phyloP scores from a whole-genome alignment of 1,139 yeast species.

The Blastobotrys malaysiensis region DNA sequence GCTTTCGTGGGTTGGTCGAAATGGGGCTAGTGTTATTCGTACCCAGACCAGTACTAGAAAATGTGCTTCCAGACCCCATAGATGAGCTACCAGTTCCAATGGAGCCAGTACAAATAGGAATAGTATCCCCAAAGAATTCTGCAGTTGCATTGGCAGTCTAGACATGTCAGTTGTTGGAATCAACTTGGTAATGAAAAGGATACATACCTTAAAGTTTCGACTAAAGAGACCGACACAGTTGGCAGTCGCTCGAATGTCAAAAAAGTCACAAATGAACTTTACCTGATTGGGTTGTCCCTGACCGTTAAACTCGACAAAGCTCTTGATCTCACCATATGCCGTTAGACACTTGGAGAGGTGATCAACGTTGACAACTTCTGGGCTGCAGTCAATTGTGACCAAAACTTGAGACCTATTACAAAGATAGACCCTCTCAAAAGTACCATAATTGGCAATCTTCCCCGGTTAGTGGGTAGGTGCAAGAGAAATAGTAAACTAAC shows the following conservation, averaged over 20 bases:
- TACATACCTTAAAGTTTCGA: neutral
- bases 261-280: conserved; percentile 32
- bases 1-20: neutral
- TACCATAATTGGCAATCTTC: neutral
- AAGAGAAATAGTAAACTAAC: conserved; percentile 9
- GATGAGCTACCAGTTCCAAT: neutral
- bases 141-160: conserved; percentile 3
- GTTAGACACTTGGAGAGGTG: conserved; percentile 14
- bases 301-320: conserved; percentile 4
- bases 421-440: neutral
- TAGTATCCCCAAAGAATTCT: neutral
- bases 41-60: neutral
- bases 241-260: conserved; percentile 34
- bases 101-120: neutral
- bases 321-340: conserved; percentile 11
- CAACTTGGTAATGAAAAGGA: conserved; percentile 11
- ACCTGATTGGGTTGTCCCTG: neutral
- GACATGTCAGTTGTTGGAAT: conserved; percentile 3
- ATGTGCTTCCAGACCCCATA: neutral
- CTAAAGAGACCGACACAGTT: conserved; percentile 12
- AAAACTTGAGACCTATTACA: neutral
- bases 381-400: neutral
- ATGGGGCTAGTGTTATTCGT: neutral
- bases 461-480: no score
- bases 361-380: neutral